Percentiles rank a stretch among this genome's conserved stretches.
phyloP scores from a whole-genome alignment of 2,329 filamentous ascomycete genomes.

The Beauveria sp. region DNA sequence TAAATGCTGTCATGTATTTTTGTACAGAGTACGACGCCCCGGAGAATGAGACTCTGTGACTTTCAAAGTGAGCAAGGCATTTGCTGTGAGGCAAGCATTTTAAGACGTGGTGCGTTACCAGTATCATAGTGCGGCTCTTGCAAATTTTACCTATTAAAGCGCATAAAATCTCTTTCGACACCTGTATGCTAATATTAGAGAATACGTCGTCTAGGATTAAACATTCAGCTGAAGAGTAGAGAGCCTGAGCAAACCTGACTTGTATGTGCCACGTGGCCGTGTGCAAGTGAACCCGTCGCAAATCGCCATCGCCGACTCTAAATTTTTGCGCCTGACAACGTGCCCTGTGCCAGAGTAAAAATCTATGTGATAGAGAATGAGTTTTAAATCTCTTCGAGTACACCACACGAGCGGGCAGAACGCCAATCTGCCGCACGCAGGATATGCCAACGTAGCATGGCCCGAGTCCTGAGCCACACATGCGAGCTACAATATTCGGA shows the following conservation, averaged over 20 bases:
- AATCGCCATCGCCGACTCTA: too few relatives aligned
- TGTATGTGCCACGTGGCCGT: background rate
- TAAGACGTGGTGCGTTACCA: background rate
- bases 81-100: background rate
- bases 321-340: too few relatives aligned
- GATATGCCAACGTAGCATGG: too few relatives aligned
- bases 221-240: background rate
- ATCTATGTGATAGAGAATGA: too few relatives aligned
- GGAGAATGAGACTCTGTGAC: background rate
- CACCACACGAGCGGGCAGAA: too few relatives aligned
- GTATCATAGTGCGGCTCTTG: background rate
- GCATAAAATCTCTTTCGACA: background rate
- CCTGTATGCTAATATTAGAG: background rate
- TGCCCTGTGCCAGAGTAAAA: too few relatives aligned
- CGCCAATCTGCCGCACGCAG: too few relatives aligned
- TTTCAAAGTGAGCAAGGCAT: background rate
- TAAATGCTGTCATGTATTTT: background rate
- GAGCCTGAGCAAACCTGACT: background rate
- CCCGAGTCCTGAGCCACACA: too few relatives aligned
- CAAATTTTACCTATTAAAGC: background rate
- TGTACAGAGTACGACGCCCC: background rate
- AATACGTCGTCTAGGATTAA: background rate
- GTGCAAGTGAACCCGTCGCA: too few relatives aligned
- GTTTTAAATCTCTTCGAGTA: too few relatives aligned
- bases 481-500: too few relatives aligned